Conservation (phyloP, 2,329 filamentous ascomycete species). For the Fusarium sublunatum region DNA sequence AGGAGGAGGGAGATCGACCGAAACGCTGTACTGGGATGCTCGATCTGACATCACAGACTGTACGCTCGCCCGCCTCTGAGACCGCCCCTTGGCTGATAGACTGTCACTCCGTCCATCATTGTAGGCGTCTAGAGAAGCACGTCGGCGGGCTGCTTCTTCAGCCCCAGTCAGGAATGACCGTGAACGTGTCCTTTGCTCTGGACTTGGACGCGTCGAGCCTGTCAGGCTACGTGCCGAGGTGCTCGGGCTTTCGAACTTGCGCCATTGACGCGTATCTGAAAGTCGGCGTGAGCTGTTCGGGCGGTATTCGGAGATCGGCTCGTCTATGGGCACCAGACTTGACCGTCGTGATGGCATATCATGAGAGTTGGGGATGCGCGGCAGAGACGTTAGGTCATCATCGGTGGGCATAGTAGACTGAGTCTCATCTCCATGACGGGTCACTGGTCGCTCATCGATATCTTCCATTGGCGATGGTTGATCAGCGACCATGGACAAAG, state of each 20-base stretch:
- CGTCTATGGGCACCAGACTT: slow-evolving; percentile 35
- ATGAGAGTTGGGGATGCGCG: slow-evolving; percentile 20
- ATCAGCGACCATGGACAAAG: slow-evolving; percentile 66
- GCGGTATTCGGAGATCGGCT: slow-evolving; percentile 30
- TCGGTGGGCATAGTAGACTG: slow-evolving; percentile 16
- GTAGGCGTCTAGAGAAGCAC: slow-evolving; percentile 51
- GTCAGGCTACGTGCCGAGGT: slow-evolving; percentile 24
- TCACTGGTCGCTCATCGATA: slow-evolving; percentile 48
- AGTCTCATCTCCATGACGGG: slow-evolving; percentile 44
- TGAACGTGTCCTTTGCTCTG: slow-evolving; percentile 39
- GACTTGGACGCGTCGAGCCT: slow-evolving; percentile 24
- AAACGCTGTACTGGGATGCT: slow-evolving; percentile 39
- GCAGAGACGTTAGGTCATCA: slow-evolving; percentile 32
- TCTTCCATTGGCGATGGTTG: slow-evolving; percentile 57
- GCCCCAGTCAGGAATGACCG: slow-evolving; percentile 31
- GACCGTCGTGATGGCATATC: slow-evolving; percentile 40
- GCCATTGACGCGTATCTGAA: slow-evolving; percentile 49
- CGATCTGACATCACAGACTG: slow-evolving; percentile 45
- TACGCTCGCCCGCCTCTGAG: slow-evolving; percentile 47
- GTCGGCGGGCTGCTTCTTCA: slow-evolving; percentile 42
- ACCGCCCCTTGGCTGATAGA: slow-evolving; percentile 35
- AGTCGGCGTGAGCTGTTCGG: slow-evolving; percentile 46
- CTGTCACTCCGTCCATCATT: slow-evolving; percentile 39
- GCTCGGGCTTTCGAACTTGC: slow-evolving; percentile 37
- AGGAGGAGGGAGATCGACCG: slow-evolving; percentile 42